Percentiles rank a stretch among this genome's conserved stretches.
These are phyloP conservation scores for Xylaria sp. DNA, from an alignment of 2,329 filamentous ascomycete genomes.

Conservation along the genomic window DNA sequence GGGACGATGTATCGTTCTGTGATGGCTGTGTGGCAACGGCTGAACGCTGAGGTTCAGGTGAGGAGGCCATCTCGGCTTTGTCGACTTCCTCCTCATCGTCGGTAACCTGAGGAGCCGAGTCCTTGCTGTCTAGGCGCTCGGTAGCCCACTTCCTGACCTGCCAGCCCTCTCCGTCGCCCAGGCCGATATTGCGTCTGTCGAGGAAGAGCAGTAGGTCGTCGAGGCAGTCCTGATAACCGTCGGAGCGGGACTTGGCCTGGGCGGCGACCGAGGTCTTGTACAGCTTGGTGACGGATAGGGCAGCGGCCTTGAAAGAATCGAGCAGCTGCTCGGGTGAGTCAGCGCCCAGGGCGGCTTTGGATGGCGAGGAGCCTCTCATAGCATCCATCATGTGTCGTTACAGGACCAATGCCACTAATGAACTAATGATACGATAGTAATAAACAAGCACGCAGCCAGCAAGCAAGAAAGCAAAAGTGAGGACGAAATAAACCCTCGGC, in stretches of 20 bases:
- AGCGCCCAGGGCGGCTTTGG: conserved; percentile 50
- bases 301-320: conserved; percentile 90
- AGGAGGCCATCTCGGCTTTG: conserved; percentile 69
- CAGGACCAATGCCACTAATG: background rate
- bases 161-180: conserved; percentile 81
- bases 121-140: conserved; percentile 74
- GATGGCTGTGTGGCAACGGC: conserved; percentile 56
- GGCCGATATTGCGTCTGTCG: conserved; percentile 81
- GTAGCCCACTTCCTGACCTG: conserved; percentile 72
- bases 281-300: conserved; percentile 92
- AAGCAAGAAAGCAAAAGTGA: background rate
- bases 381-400: conserved; percentile 42
- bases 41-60: conserved; percentile 66
- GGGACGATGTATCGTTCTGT: conserved; percentile 52
- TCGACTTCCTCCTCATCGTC: conserved; percentile 78
- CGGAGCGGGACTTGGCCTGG: conserved; percentile 77
- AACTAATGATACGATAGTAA: background rate
- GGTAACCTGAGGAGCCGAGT: conserved; percentile 62
- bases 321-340: conserved; percentile 75
- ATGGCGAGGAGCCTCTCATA: conserved; percentile 48
- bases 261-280: conserved; percentile 90
- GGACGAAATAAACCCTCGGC: conserved; percentile 29
- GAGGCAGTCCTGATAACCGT: conserved; percentile 93
- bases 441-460: background rate
- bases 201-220: conserved; percentile 89